Evolutionary conservation across 306 rosid species (phyloP).

Genomic region (Cicer bijugum): DNA sequence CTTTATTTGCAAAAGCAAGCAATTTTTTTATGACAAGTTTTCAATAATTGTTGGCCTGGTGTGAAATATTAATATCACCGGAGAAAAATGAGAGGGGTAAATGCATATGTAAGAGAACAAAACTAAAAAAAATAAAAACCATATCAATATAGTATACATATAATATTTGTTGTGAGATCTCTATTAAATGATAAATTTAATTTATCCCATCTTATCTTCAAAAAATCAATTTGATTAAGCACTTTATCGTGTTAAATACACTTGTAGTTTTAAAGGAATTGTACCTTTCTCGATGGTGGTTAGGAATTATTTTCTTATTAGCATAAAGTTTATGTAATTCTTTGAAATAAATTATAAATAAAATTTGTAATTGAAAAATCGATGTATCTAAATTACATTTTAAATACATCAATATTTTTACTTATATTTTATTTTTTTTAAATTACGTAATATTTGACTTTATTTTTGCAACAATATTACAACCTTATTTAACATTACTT

Average conservation of each 20-base stretch:
- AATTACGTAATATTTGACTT: conserved; percentile 49
- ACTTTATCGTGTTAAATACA: conserved; percentile 53
- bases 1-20: too few species aligned
- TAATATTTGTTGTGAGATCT: conserved; percentile 37
- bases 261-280: conserved; percentile 47
- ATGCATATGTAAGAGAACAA: not conserved
- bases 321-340: conserved; percentile 33
- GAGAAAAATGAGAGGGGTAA: conserved; percentile 12
- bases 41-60: conserved; percentile 36
- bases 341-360: too few species aligned
- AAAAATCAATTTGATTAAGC: conserved; percentile 55
- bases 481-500: conserved; percentile 51
- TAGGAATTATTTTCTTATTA: conserved; percentile 48
- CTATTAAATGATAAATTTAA: conserved; percentile 54
- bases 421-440: not conserved
- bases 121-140: not conserved
- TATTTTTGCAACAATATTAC: too few species aligned
- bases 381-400: too few species aligned
- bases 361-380: too few species aligned
- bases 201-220: conserved; percentile 58
- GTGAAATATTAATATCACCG: conserved; percentile 18
- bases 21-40: not conserved
- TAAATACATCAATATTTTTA: too few species aligned
- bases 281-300: conserved; percentile 53
- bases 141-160: not conserved